phyloP scores from a whole-genome alignment of 257 asterid species.

The Rubia yunnanensis region DNA sequence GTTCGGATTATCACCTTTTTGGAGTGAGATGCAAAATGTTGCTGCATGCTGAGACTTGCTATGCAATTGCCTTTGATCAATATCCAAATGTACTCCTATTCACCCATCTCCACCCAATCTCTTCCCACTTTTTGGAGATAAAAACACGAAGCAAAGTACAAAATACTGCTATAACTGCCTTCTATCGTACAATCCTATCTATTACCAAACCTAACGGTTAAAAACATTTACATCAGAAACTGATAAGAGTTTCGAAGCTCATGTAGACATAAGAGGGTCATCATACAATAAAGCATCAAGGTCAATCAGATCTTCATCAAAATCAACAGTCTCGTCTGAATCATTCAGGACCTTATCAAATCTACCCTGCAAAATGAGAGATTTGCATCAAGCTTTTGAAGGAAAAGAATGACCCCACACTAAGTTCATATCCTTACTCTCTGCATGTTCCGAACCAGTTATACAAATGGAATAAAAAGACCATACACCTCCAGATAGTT shows the following conservation, averaged over 20 bases:
- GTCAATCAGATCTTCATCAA: slow-evolving; percentile 59
- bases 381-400: background rate
- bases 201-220: background rate
- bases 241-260: slow-evolving; percentile 13
- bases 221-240: background rate
- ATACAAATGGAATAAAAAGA: background rate
- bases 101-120: background rate
- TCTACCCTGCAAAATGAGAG: slow-evolving; percentile 42
- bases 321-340: slow-evolving; percentile 39
- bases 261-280: slow-evolving; percentile 43
- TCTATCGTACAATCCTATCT: slow-evolving; percentile 9
- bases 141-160: background rate
- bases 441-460: background rate
- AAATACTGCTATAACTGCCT: background rate
- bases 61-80: background rate
- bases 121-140: too few relatives aligned
- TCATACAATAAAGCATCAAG: slow-evolving; percentile 65
- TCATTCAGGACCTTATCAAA: slow-evolving; percentile 37
- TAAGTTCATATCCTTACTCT: background rate
- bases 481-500: background rate
- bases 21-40: background rate
- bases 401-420: background rate
- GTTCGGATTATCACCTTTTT: background rate
- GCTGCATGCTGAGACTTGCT: background rate
- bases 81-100: background rate